Base-by-base conservation (phyloP, 2,329 filamentous ascomycete species). In the Torrubiella hemipterigena region DNA sequence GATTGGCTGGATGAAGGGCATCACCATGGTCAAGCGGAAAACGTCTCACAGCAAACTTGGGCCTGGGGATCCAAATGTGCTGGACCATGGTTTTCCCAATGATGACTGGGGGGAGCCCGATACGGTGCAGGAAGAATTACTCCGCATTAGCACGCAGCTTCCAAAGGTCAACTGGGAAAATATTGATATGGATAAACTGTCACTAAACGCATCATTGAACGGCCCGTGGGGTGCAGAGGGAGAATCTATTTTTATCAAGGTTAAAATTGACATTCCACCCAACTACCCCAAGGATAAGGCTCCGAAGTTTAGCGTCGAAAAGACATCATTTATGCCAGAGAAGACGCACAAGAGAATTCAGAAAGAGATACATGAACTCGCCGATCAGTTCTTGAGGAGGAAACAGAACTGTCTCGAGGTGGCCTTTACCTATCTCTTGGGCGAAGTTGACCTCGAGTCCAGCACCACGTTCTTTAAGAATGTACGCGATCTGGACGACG, bases 1-100 rank as follows among this genome's bases (percentile, higher is more conserved):
- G 39, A 73, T 80, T 33, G 72, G 69, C 11, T 80, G 75, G 75
- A 78, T 80, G 69, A 77, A 73, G 45, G 74, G 75, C 5, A 74
- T 80, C 36, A 75, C 67, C 19, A 73, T 77, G 59, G 73, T 64
- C 29, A 73, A 68, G 49, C 58, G 63, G 33, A 72, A 67, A 40
- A 48, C 57, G 2, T 57, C 57, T 2, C n/a, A n/a, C n/a, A n/a
- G n/a, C n/a, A 44, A 54, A 10, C 59, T 61, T 24, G 43, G 40
- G 8, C 39, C 44, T 8, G 52, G 50, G 49, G 57, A 69, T 50
- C 56, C 71, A 56, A 61, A 69, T 50, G 55, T 71, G 37, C 66
- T 71, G 34, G 60, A 63, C 15, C 64, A 64, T 14, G 59, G 54
- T 18, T 69, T 66, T 35, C 65, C 61, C 18, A 65, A 70, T 26